Evolutionary conservation across 2,329 filamentous ascomycete species (phyloP).

Genomic region (Colletotrichum scovillei): DNA sequence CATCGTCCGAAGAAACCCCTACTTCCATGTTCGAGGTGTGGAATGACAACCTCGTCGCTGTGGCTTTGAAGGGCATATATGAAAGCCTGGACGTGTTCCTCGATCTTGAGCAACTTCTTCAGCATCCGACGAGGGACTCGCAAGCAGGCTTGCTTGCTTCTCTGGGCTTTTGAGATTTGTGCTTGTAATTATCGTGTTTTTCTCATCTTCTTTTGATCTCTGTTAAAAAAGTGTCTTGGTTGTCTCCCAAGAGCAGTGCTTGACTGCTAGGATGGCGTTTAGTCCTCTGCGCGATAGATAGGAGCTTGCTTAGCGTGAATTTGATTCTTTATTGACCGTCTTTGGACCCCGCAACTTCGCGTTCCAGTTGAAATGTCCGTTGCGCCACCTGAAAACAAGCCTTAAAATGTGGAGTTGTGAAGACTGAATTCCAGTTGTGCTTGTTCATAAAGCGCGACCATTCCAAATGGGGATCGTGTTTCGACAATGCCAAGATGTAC

Average conservation of each 20-base stretch:
- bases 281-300: background rate
- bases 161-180: background rate
- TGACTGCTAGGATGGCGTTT: background rate
- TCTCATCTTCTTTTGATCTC: background rate
- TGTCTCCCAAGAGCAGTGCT: background rate
- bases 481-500: conserved; percentile 12
- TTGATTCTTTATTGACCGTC: background rate
- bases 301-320: background rate
- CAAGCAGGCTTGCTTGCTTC: background rate
- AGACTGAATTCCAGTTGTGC: background rate
- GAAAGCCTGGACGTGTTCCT: background rate
- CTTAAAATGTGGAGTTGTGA: background rate
- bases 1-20: background rate
- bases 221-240: background rate
- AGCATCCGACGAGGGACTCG: background rate
- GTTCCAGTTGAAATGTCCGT: background rate
- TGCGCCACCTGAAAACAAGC: background rate
- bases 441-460: conserved; percentile 5
- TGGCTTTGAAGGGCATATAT: background rate
- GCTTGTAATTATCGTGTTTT: background rate
- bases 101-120: background rate
- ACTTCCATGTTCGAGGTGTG: background rate
- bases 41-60: background rate
- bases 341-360: background rate
- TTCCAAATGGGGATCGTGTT: conserved; percentile 21